A percentile compares a stretch with the other conserved stretches of the same genome.
Conservation (phyloP, 257 asterid species). For the Leptodermis oblonga region DNA sequence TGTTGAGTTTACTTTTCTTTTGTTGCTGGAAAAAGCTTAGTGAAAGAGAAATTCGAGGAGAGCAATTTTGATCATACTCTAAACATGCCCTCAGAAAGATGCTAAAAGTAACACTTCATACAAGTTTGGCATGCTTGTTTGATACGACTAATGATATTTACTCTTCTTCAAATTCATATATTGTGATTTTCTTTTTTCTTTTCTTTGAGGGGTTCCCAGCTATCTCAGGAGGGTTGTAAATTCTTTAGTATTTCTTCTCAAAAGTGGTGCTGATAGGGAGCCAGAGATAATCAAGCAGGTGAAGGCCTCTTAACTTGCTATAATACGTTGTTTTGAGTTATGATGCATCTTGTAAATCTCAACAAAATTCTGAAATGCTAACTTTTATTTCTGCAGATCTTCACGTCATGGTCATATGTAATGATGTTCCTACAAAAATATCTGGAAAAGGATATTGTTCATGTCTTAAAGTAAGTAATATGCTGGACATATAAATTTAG, state of each 20-base stretch:
- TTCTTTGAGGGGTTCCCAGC: constrained; percentile 36
- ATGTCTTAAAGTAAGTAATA: constrained; percentile 58
- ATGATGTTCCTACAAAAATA: constrained; percentile 82
- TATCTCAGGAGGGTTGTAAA: constrained; percentile 59
- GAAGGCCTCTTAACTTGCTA: constrained; percentile 14
- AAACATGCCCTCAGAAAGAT: too few relatives aligned
- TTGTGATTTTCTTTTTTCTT: background rate
- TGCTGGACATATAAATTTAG: constrained; percentile 9
- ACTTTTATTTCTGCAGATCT: constrained; percentile 56
- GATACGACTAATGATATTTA: background rate
- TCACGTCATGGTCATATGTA: constrained; percentile 75
- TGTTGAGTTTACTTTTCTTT: background rate
- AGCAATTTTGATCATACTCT: background rate
- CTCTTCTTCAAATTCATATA: background rate
- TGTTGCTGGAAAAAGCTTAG: background rate
- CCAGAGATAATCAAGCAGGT: constrained; percentile 92
- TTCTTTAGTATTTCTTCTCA: constrained; percentile 59
- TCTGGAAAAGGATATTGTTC: constrained; percentile 50
- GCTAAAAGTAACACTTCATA: too few relatives aligned
- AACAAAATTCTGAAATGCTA: constrained; percentile 4
- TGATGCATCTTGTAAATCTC: constrained; percentile 13
- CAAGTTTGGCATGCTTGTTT: background rate
- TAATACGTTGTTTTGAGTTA: constrained; percentile 9
- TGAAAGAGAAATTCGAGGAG: background rate
- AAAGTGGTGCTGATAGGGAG: constrained; percentile 87